Conservation (phyloP, 768 basidiomycete genomes). For the Termitomyces sp. region DNA sequence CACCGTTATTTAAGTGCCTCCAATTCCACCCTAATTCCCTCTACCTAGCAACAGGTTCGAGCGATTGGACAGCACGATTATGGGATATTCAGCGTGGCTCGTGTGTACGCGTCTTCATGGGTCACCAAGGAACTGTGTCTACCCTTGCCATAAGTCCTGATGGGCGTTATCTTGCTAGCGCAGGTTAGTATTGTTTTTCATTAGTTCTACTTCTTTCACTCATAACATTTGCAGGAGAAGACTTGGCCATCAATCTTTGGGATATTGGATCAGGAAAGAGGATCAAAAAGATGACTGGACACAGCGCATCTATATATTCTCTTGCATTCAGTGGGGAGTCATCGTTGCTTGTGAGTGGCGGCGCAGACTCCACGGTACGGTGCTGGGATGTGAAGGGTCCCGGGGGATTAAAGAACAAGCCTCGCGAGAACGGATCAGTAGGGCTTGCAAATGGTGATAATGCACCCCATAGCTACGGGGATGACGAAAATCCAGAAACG, state of each 20-base stretch:
- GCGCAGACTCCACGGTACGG: slow-evolving; percentile 95
- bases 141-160: slow-evolving; percentile 89
- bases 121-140: slow-evolving; percentile 87
- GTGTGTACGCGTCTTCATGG: slow-evolving; percentile 93
- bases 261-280: slow-evolving; percentile 92
- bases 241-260: slow-evolving; percentile 94
- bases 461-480: slow-evolving; percentile 32
- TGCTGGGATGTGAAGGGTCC: slow-evolving; percentile 93
- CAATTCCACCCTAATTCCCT: slow-evolving; percentile 97
- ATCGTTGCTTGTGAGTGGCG: slow-evolving; percentile 83
- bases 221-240: slow-evolving; percentile 57
- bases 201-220: neutral
- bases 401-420: slow-evolving; percentile 59
- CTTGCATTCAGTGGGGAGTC: slow-evolving; percentile 93
- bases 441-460: slow-evolving; percentile 21
- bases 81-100: slow-evolving; percentile 98
- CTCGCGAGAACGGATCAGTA: slow-evolving; percentile 49
- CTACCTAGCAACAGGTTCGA: slow-evolving; percentile 95
- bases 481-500: slow-evolving; percentile 69
- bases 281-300: slow-evolving; percentile 96
- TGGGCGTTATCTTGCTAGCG: slow-evolving; percentile 89
- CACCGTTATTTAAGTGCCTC: slow-evolving; percentile 63
- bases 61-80: slow-evolving; percentile 91
- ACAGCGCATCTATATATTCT: slow-evolving; percentile 84
- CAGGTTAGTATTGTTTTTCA: slow-evolving; percentile 43